Evolutionary conservation across 2,329 filamentous ascomycete species (phyloP).

Genomic region (Trichophyton schoenleinii): DNA sequence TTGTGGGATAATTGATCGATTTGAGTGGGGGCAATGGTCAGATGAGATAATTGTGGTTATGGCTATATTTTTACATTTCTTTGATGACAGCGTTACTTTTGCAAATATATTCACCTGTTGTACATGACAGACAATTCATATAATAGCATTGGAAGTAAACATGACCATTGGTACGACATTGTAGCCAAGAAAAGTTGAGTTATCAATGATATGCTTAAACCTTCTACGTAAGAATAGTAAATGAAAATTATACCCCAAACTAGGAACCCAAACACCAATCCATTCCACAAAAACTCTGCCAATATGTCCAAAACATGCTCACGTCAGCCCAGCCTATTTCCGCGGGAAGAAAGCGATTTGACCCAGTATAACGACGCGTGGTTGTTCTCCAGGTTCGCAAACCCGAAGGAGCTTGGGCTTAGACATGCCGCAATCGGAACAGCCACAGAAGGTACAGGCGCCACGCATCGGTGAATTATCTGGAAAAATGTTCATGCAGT

Average conservation of each 20-base stretch:
- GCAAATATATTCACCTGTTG: neutral
- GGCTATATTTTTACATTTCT: neutral
- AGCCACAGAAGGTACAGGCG: neutral
- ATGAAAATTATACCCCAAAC: too few relatives aligned
- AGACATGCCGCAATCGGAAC: constrained; percentile 1
- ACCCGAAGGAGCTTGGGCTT: constrained; percentile 1
- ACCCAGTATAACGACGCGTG: neutral
- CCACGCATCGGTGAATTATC: neutral
- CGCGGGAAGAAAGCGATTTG: neutral
- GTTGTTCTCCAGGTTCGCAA: neutral
- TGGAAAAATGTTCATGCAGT: constrained; percentile 2
- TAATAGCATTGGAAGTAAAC: neutral
- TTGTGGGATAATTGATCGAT: too few relatives aligned
- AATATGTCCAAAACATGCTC: too few relatives aligned
- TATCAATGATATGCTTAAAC: too few relatives aligned
- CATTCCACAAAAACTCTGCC: too few relatives aligned
- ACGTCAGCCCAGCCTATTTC: too few relatives aligned
- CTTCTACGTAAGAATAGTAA: too few relatives aligned
- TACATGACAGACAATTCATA: neutral
- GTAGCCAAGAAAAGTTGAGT: neutral
- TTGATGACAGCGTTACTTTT: neutral
- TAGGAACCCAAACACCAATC: too few relatives aligned
- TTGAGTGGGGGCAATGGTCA: neutral
- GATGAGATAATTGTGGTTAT: neutral
- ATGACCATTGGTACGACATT: neutral